These are phyloP conservation scores for Lactarius sp. DNA, from an alignment of 768 basidiomycete species.

Conservation along the genomic window DNA sequence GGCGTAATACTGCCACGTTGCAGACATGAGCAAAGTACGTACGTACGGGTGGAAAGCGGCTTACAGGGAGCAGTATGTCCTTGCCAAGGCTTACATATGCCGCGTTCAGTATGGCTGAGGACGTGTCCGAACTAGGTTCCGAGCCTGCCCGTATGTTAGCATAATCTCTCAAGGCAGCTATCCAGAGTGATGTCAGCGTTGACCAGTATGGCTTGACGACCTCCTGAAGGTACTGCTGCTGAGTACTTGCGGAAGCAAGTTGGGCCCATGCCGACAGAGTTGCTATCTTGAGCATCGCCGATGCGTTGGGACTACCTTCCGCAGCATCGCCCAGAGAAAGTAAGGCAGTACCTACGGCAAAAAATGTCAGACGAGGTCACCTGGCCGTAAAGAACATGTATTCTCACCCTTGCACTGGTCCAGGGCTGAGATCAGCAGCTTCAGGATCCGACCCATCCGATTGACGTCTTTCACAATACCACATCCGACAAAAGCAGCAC, in stretches of 20 bases:
- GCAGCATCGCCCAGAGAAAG: conserved; percentile 80
- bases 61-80: conserved; percentile 86
- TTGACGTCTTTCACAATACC: conserved; percentile 87
- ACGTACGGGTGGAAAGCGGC: conserved; percentile 29
- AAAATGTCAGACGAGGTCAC: neutral
- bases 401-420: conserved; percentile 80
- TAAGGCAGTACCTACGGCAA: conserved; percentile 65
- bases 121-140: conserved; percentile 72
- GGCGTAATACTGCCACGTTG: conserved; percentile 67
- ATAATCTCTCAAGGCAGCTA: conserved; percentile 85
- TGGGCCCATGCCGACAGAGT: conserved; percentile 95
- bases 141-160: conserved; percentile 87
- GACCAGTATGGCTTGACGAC: conserved; percentile 79
- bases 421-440: conserved; percentile 78
- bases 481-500: conserved; percentile 92
- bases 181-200: conserved; percentile 78
- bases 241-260: conserved; percentile 69
- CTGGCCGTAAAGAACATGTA: conserved; percentile 8
- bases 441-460: conserved; percentile 92
- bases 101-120: conserved; percentile 70
- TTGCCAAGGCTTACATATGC: conserved; percentile 85
- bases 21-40: conserved; percentile 6
- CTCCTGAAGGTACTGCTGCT: conserved; percentile 70
- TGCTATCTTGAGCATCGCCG: conserved; percentile 90
- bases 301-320: conserved; percentile 89